Percentiles rank a stretch among this genome's conserved stretches.
Conservation (phyloP, 1,284 basidiomycete species). For the Rhodotorula glutinis region DNA sequence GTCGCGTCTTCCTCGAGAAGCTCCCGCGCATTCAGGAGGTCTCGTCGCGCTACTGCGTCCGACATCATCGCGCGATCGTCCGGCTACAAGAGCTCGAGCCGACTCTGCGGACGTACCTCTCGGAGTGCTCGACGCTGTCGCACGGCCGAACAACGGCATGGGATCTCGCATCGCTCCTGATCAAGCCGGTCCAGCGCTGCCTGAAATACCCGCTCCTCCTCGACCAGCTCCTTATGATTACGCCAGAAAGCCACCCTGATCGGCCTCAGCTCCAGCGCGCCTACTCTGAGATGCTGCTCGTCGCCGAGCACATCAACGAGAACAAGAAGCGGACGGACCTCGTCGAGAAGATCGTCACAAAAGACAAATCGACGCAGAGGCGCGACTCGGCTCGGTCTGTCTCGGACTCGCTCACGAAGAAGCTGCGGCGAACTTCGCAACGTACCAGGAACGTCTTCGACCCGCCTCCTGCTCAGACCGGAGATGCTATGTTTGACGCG, state of each 20-base stretch:
- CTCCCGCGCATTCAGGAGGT: conserved; percentile 48
- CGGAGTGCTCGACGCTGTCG: conserved; percentile 47
- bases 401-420: conserved; percentile 38
- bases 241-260: conserved; percentile 46
- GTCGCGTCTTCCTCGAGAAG: conserved; percentile 47
- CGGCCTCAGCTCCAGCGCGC: conserved; percentile 43
- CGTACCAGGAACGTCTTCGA: conserved; percentile 31
- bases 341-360: conserved; percentile 43
- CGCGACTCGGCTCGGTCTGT: conserved; percentile 26
- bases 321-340: conserved; percentile 50
- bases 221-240: conserved; percentile 47
- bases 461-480: conserved; percentile 8
- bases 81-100: conserved; percentile 46
- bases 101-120: conserved; percentile 45
- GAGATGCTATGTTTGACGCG: conserved; percentile 40
- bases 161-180: conserved; percentile 50
- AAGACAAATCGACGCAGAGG: conserved; percentile 23
- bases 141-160: conserved; percentile 48
- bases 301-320: conserved; percentile 52
- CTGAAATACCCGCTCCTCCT: conserved; percentile 50
- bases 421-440: conserved; percentile 42
- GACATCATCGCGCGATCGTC: conserved; percentile 48
- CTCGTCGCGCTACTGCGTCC: conserved; percentile 49
- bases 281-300: conserved; percentile 47
- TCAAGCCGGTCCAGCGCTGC: conserved; percentile 52